Base-by-base conservation (phyloP, 139 green algal species). In the Helicosporidium sp. region DNA sequence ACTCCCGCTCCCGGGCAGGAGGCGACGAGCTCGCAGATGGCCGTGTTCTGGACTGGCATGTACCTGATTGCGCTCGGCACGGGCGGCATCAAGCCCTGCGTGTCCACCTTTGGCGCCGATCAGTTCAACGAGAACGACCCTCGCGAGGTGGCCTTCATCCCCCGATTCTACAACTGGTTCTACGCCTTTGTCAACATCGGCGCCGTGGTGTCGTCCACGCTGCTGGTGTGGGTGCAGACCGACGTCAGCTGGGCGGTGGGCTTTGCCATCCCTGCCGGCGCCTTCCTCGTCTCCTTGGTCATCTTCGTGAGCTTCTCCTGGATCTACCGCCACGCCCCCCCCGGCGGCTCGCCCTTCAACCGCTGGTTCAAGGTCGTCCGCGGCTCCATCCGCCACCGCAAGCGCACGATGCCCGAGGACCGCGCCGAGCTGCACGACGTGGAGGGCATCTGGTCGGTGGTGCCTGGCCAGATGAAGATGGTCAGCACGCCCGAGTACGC, bases 51-150 rank as follows among this genome's bases (percentile, higher is more conserved):
- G 31, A 13, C 10, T 10, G 10, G 10, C 31, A 37, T 37, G 24
- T 77, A 77, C 34, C 55, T 93, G 27, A 77, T 96, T n/a, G 79
- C 84, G 4, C 47, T 95, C 25, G 87, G 77, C 37, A 93, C 80
- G 2, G 85, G 86, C 10, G 87, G 86, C 56, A 96, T 96, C 62
- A 96, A 96, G 62, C 85, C 87, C 46, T 93, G 91, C 55, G 87
- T 96, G 19, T 77, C 58, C 0, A 73, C 83, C 5, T 95, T 94
- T 68, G 85, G 85, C 19, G 85, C 86, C 2, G 85, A 95, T 28
- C 52, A 96, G 64, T 92, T 96, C 61, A 77, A 95, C 50, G 69
- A 81, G 57, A 51, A 57, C 1, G 55, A 84, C 25, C 36, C 50
- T 7, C 22, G 12, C 7, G 48, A 51, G 47, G 36, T 24, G 22